Evolutionary conservation across 331 rosid species (phyloP).

Genomic region (Telfairia occidentalis): DNA sequence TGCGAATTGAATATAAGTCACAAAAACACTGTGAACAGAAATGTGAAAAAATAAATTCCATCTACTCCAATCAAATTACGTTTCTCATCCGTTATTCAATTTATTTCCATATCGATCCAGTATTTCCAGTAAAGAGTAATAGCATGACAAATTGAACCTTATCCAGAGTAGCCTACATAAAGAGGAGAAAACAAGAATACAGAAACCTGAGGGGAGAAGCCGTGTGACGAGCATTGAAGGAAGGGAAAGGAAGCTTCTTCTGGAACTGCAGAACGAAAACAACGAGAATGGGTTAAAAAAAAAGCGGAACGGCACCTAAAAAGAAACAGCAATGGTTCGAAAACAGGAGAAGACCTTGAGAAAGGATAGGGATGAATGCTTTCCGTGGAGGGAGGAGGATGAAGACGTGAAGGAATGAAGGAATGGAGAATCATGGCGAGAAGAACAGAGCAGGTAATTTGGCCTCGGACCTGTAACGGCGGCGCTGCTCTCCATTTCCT

Average conservation of each 20-base stretch:
- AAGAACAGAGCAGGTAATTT: conserved; percentile 28
- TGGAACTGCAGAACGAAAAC: conserved; percentile 29
- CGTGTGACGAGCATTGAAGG: conserved; percentile 15
- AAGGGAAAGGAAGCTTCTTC: conserved; percentile 29
- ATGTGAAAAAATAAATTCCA: background rate
- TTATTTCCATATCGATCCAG: background rate
- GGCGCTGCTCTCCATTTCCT: conserved; percentile 65
- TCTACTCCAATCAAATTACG: background rate
- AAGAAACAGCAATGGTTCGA: background rate
- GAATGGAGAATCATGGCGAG: conserved; percentile 27
- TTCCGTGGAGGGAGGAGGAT: background rate
- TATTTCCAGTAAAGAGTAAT: background rate
- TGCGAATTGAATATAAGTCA: background rate
- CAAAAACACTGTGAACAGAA: background rate
- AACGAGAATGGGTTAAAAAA: background rate
- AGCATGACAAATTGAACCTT: background rate
- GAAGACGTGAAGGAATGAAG: conserved; percentile 1
- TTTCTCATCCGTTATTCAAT: background rate
- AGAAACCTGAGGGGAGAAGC: conserved; percentile 23
- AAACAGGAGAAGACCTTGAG: conserved; percentile 32
- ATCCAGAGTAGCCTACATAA: background rate
- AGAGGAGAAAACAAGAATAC: background rate
- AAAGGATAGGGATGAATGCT: conserved; percentile 9
- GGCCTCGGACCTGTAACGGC: conserved; percentile 26
- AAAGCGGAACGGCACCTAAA: background rate